Evolutionary conservation across 1,139 yeast species (phyloP), one percentile per base, ranked within the genome.

Genomic region (Arxiozyma slooffiae): DNA sequence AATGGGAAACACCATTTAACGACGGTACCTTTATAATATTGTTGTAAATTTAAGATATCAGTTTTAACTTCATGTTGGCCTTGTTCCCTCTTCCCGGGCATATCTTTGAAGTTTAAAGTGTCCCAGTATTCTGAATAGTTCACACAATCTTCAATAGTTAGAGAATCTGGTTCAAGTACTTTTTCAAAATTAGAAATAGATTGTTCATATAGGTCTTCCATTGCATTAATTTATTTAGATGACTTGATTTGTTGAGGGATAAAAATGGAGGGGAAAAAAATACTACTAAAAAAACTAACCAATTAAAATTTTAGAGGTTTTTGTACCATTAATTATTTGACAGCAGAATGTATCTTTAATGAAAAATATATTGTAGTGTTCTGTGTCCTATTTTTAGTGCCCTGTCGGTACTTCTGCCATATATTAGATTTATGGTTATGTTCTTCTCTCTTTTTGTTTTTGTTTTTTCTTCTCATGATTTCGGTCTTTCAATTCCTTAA

Each of bases 1-100:
- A 34, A 51, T 2, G 51, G 52, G 20, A 46, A 17, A 37, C 52
- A 48, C 48, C 49, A 48, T 38, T 46, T 38, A 7, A 45, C 44
- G 26, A 20, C 45, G 17, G 45, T 41, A 6, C 49, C 49, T 17
- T 47, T 37, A 22, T 46, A 37, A 44, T 23, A 42, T 6, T 34
- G 34, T 20, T 34, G 18, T 6, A 42, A 14, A 11, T 22, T 42
- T 3, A 42, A n/a, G 21, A 26, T 7, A 7, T 30, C 21, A 18
- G 24, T 4, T 11, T 24, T 30, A 30, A 30, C n/a, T 30, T 30
- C 36, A 30, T 30, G 36, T 11, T 30, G 16, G 3, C 6, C 36
- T 11, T 30, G 36, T 30, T 30, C 36, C n/a, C 36, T 11, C 36
- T 30, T n/a, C 14, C 36, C 36, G 14, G n/a, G n/a, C 36, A 30